Evolutionary conservation across 2,329 filamentous ascomycete genomes (phyloP).

Genomic region (Venturia carpophila): DNA sequence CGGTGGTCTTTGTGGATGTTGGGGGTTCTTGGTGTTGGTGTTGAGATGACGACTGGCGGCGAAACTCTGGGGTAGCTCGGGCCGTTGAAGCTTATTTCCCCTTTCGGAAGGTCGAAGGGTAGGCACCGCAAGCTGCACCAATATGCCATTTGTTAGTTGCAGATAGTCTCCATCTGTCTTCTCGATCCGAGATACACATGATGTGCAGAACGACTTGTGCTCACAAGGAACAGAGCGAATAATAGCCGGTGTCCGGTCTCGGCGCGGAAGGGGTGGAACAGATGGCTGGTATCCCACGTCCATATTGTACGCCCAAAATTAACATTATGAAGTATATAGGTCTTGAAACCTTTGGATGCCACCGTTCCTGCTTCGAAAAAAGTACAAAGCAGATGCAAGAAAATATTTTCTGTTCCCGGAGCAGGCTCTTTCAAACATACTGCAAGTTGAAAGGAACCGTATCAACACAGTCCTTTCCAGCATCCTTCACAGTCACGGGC

Average conservation of each 20-base stretch:
- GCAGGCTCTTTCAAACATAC: not conserved
- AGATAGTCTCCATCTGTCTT: not conserved
- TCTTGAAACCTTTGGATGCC: too few relatives aligned
- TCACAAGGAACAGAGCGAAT: not conserved
- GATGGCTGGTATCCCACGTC: not conserved
- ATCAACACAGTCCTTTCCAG: not conserved
- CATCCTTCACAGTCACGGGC: not conserved
- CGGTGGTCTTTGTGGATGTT: not conserved
- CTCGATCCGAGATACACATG: constrained; percentile 3
- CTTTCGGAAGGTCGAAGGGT: not conserved
- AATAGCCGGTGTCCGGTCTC: not conserved
- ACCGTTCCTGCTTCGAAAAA: too few relatives aligned
- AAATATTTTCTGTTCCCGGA: too few relatives aligned
- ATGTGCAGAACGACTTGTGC: not conserved
- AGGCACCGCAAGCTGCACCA: not conserved
- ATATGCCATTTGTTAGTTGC: not conserved
- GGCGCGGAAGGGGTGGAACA: not conserved
- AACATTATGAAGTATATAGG: too few relatives aligned
- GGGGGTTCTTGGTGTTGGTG: not conserved
- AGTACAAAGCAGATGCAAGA: too few relatives aligned
- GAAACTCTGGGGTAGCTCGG: not conserved
- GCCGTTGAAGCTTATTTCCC: not conserved
- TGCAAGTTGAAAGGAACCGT: not conserved
- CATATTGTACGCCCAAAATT: too few relatives aligned
- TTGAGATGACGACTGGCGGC: not conserved